A percentile compares a stretch with the other conserved stretches of the same genome.
These are phyloP conservation scores for Penicillium steckii DNA, from an alignment of 495 filamentous ascomycete species.

Conservation along the genomic window DNA sequence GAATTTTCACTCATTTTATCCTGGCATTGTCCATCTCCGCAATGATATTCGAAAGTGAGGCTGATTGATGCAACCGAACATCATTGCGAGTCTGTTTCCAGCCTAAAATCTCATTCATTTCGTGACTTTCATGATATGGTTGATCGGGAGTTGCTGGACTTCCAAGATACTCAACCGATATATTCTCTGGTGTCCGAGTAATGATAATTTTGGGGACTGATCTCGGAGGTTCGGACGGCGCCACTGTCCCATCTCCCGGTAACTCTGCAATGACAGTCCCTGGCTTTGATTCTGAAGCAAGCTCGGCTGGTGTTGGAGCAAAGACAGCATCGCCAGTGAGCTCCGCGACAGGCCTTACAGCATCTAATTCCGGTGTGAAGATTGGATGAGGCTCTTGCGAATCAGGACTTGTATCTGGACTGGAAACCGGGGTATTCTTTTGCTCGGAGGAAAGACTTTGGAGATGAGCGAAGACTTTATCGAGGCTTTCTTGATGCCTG, in stretches of 20 bases:
- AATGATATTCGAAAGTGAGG: conserved; percentile 12
- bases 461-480: conserved; percentile 9
- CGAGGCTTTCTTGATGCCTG: conserved; percentile 9
- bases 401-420: neutral
- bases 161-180: neutral
- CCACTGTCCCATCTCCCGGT: neutral
- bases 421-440: neutral
- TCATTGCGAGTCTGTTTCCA: conserved; percentile 13
- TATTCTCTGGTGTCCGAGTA: conserved; percentile 3
- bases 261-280: conserved; percentile 6
- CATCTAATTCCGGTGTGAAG: neutral
- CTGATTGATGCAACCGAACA: conserved; percentile 13
- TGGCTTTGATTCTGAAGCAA: neutral
- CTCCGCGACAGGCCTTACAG: too few relatives aligned
- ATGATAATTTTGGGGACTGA: conserved; percentile 14
- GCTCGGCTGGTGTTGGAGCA: neutral
- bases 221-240: neutral
- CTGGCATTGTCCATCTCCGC: conserved; percentile 9
- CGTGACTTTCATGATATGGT: conserved; percentile 1
- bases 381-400: neutral
- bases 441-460: neutral
- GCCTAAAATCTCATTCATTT: conserved; percentile 6
- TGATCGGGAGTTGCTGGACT: neutral
- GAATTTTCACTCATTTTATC: neutral
- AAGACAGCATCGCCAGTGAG: too few relatives aligned